phyloP scores from a whole-genome alignment of 805 yeast genomes.

The Kluyveromyces lactis region DNA sequence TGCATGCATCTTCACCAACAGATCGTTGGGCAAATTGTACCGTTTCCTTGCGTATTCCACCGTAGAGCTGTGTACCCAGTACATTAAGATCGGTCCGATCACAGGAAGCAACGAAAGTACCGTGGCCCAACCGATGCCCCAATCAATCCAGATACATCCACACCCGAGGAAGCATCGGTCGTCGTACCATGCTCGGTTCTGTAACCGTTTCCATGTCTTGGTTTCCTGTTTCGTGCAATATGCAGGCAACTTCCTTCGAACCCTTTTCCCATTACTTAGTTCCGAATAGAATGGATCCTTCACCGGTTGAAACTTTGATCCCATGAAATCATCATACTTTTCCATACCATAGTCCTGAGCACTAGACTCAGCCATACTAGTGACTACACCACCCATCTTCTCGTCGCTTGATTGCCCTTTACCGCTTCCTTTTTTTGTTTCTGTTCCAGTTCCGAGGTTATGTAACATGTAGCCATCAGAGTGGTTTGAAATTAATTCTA shows the following conservation, averaged over 20 bases:
- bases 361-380: slow-evolving; percentile 9
- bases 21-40: slow-evolving; percentile 46
- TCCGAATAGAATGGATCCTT: slow-evolving; percentile 55
- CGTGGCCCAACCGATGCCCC: slow-evolving; percentile 77
- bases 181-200: slow-evolving; percentile 75
- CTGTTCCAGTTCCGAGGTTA: too few relatives aligned
- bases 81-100: slow-evolving; percentile 80
- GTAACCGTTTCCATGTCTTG: slow-evolving; percentile 65
- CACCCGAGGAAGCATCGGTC: slow-evolving; percentile 80
- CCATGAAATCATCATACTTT: slow-evolving; percentile 20
- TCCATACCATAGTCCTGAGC: slow-evolving; percentile 10
- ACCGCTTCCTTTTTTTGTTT: too few relatives aligned
- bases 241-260: slow-evolving; percentile 52
- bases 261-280: slow-evolving; percentile 40
- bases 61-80: slow-evolving; percentile 63
- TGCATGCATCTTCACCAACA: slow-evolving; percentile 64
- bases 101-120: slow-evolving; percentile 64
- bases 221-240: slow-evolving; percentile 51
- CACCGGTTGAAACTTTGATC: slow-evolving; percentile 25
- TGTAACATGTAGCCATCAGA: too few relatives aligned
- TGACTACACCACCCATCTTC: slow-evolving; percentile 6
- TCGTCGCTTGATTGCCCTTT: background rate
- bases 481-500: too few relatives aligned
- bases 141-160: slow-evolving; percentile 56
- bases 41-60: slow-evolving; percentile 48